phyloP scores from a whole-genome alignment of 805 yeast species.

The Spathaspora gorwiae region DNA sequence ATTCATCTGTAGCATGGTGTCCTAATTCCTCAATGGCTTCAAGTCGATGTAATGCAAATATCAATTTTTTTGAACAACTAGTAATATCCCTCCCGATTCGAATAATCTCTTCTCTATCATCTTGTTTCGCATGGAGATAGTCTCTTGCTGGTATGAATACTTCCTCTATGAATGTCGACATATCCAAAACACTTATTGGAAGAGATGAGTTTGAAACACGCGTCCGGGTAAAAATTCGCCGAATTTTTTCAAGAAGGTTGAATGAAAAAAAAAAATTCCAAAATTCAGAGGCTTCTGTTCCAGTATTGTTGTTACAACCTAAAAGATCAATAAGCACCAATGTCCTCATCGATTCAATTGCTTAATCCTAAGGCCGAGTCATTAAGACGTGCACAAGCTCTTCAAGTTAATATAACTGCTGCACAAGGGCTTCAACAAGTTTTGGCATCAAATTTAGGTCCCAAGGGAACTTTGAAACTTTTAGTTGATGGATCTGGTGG shows the following conservation, averaged over 20 bases:
- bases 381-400: constrained; percentile 90
- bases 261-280: no score
- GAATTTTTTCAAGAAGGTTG: no score
- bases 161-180: background rate
- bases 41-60: constrained; percentile 19
- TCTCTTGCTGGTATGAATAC: constrained; percentile 20
- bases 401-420: constrained; percentile 91
- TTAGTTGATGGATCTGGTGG: constrained; percentile 95
- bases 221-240: no score
- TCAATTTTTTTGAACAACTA: constrained; percentile 33
- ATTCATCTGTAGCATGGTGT: constrained; percentile 6
- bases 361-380: constrained; percentile 97
- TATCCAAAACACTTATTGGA: no score
- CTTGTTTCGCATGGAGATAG: constrained; percentile 19
- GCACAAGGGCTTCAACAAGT: constrained; percentile 97
- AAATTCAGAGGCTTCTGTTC: no score
- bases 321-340: background rate
- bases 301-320: background rate
- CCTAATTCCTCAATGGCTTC: constrained; percentile 1
- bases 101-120: constrained; percentile 30
- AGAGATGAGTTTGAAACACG: no score
- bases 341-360: constrained; percentile 51
- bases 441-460: constrained; percentile 87
- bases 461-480: constrained; percentile 95
- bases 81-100: constrained; percentile 34